These are phyloP conservation scores for Phialophora tarda DNA, from an alignment of 2,329 filamentous ascomycete genomes.

Conservation along the genomic window DNA sequence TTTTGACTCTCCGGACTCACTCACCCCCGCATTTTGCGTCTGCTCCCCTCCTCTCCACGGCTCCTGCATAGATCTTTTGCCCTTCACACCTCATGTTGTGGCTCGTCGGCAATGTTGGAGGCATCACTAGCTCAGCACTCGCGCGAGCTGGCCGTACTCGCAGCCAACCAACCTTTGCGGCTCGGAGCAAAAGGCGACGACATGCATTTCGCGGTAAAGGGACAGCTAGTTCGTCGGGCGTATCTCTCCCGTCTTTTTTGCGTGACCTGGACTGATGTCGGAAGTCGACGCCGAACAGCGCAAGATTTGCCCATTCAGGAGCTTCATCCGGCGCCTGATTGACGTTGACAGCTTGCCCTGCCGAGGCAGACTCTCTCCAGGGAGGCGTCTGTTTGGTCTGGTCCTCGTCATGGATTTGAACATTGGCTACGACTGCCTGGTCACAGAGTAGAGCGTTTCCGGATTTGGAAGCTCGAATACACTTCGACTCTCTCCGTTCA, in stretches of 20 bases:
- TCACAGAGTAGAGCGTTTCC: background rate
- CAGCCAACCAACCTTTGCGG: constrained; percentile 6
- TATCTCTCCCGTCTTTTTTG: background rate
- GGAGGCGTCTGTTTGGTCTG: background rate
- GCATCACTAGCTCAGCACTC: background rate
- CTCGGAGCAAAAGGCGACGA: background rate
- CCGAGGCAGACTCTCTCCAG: constrained; percentile 10
- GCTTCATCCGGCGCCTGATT: background rate
- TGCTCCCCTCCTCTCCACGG: background rate
- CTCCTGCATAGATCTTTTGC: background rate
- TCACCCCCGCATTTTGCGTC: background rate
- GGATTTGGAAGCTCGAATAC: constrained; percentile 8
- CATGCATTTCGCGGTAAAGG: background rate
- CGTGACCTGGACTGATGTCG: background rate
- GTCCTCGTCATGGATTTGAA: background rate
- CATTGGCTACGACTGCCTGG: background rate
- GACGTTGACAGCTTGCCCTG: background rate
- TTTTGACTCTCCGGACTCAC: background rate
- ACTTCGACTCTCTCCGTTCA: background rate
- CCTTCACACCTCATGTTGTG: background rate
- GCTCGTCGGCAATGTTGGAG: background rate
- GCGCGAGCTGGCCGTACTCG: background rate
- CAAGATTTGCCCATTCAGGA: background rate
- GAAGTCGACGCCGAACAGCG: background rate
- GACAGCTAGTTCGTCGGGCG: background rate